Evolutionary conservation across 129 eudicot species (phyloP).

Genomic region (Flaveria trinervia): DNA sequence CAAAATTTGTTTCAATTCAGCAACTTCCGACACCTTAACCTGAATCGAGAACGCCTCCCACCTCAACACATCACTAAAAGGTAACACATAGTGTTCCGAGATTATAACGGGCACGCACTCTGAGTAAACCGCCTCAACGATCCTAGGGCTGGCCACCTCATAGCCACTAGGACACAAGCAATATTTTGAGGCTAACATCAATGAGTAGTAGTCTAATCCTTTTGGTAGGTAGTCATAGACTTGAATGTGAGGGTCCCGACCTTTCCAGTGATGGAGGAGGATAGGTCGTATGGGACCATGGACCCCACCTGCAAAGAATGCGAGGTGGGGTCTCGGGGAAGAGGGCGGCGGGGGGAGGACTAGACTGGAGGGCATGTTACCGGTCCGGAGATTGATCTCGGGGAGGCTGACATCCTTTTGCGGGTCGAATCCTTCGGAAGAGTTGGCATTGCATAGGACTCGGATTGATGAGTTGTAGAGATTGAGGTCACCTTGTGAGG

Average conservation of each 20-base stretch:
- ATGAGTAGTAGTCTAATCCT: conserved; percentile 53
- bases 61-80: conserved; percentile 79
- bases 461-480: conserved; percentile 84
- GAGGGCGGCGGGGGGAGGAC: conserved; percentile 46
- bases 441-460: conserved; percentile 90
- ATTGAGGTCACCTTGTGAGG: conserved; percentile 57
- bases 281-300: conserved; percentile 85
- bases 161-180: conserved; percentile 95
- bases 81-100: conserved; percentile 72
- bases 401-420: conserved; percentile 91
- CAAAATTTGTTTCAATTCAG: conserved; percentile 57
- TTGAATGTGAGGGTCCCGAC: conserved; percentile 51
- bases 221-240: conserved; percentile 78
- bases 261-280: conserved; percentile 77
- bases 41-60: conserved; percentile 83
- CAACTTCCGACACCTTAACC: conserved; percentile 56
- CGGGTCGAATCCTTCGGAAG: conserved; percentile 92
- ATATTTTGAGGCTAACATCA: conserved; percentile 65
- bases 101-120: conserved; percentile 83
- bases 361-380: conserved; percentile 52
- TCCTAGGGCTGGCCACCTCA: conserved; percentile 95
- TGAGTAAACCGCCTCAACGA: conserved; percentile 78
- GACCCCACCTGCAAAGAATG: conserved; percentile 89
- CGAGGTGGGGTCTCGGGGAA: conserved; percentile 55
- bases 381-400: conserved; percentile 57